Conservation (phyloP, 495 filamentous ascomycete genomes). For the Alectoria sarmentosa region DNA sequence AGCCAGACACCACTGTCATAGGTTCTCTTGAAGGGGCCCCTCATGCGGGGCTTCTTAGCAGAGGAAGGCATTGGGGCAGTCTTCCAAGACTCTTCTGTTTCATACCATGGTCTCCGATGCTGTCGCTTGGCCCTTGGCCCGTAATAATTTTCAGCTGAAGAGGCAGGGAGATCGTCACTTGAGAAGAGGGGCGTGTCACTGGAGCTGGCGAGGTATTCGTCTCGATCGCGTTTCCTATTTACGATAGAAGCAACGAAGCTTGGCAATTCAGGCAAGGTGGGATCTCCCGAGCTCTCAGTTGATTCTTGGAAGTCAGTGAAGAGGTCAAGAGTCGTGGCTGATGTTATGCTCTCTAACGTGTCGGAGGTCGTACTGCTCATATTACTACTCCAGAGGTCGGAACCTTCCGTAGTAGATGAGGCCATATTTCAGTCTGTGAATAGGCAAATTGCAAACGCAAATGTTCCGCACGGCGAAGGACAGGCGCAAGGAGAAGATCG, state of each 20-base stretch:
- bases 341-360: neutral
- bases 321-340: neutral
- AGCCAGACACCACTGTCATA: constrained; percentile 82
- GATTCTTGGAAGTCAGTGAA: neutral
- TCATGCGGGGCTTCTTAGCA: constrained; percentile 39
- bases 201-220: constrained; percentile 34
- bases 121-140: constrained; percentile 47
- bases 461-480: neutral
- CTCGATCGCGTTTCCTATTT: constrained; percentile 7
- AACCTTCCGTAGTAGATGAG: neutral
- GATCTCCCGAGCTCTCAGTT: neutral
- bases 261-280: constrained; percentile 1
- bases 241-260: neutral
- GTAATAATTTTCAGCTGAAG: constrained; percentile 61
- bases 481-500: neutral
- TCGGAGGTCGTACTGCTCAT: neutral
- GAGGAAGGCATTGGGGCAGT: constrained; percentile 27
- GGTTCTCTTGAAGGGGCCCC: constrained; percentile 53
- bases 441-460: neutral
- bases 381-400: neutral
- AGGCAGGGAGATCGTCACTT: constrained; percentile 65
- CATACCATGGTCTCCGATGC: constrained; percentile 66
- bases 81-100: constrained; percentile 37
- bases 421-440: neutral
- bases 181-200: constrained; percentile 74